Base-by-base conservation (phyloP, 306 rosid species). In the Quillaja saponaria region DNA sequence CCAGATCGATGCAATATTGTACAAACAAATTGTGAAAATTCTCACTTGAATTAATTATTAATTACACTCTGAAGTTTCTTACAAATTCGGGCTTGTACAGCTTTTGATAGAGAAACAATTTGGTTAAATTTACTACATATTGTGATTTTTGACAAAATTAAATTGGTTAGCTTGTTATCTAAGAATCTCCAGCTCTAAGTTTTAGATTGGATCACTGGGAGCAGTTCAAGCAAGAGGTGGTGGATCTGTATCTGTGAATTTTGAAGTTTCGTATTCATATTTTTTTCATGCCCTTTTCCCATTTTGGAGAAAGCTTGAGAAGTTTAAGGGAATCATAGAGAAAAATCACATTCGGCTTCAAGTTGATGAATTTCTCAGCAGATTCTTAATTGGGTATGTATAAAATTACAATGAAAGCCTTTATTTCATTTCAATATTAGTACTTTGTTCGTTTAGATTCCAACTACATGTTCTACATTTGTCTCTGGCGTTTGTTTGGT, bases 161-260 rank as follows among this genome's bases (percentile, higher is more conserved):
- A 10, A 46, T 10, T 11, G 8, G 39, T 51, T 68, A 62, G 25
- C 85, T 77, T 81, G 55, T 49, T 28, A 34, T 28, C 13, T 56
- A 81, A 42, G 73, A 66, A 52, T 69, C 38, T 53, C 72, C 80
- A 72, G 75, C 75, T 69, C 66, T 61, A 52, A 51, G 50, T 2
- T 25, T 25, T 25, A 25, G 31, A 25, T 25, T 25, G 66, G 52
- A 45, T 47, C 49, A 16, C 25, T 19, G 45, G 49, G 46, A 63
- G 35, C 25, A 37, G 40, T 49, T 61, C 3, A 56, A 20, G 18
- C 15, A 13, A 13, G 56, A 38, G 31, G 31, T 1, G 46, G 49
- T 68, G 44, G 52, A 59, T 61, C 56, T 69, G 67, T 1, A 17
- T 46, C 14, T 25, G 31, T 4, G 4, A 25, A 25, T 1, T 25